phyloP scores from a whole-genome alignment of 495 filamentous ascomycete species.

The Penicillium coffeae region DNA sequence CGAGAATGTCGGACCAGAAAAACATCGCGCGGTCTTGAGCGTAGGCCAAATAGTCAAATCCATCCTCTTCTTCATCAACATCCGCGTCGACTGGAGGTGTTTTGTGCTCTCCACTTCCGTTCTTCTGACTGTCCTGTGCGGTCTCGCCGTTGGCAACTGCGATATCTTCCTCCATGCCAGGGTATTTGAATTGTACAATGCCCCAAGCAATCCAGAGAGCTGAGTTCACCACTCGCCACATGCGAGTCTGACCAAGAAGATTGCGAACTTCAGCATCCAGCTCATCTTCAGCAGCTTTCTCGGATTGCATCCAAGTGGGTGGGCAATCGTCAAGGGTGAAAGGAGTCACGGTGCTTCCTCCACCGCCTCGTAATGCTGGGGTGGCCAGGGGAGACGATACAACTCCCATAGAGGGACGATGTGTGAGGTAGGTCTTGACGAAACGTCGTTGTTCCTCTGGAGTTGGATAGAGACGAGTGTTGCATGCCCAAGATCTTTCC shows the following conservation, averaged over 20 bases:
- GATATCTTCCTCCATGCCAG: constrained; percentile 51
- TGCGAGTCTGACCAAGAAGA: constrained; percentile 68
- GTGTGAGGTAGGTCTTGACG: constrained; percentile 79
- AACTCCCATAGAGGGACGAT: constrained; percentile 57
- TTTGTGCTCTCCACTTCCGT: constrained; percentile 9
- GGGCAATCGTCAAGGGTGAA: constrained; percentile 32
- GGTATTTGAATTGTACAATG: constrained; percentile 85
- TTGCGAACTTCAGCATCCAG: constrained; percentile 60
- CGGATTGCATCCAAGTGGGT: constrained; percentile 41
- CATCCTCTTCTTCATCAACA: constrained; percentile 51
- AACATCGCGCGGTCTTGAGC: constrained; percentile 86
- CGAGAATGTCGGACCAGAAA: constrained; percentile 86
- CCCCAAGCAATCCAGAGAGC: constrained; percentile 97
- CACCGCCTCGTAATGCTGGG: constrained; percentile 35
- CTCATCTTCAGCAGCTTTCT: constrained; percentile 54
- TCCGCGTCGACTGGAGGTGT: constrained; percentile 19
- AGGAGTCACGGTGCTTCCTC: constrained; percentile 28
- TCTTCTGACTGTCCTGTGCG: constrained; percentile 9
- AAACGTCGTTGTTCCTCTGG: constrained; percentile 79
- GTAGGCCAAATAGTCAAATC: constrained; percentile 91
- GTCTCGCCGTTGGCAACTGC: constrained; percentile 10
- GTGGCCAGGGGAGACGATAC: constrained; percentile 53
- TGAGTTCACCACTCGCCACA: constrained; percentile 84
- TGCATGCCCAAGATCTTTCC: constrained; percentile 58
- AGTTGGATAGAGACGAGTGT: constrained; percentile 68